These are phyloP conservation scores for Multifurca ochricompacta DNA, from an alignment of 768 basidiomycete genomes.

Conservation along the genomic window DNA sequence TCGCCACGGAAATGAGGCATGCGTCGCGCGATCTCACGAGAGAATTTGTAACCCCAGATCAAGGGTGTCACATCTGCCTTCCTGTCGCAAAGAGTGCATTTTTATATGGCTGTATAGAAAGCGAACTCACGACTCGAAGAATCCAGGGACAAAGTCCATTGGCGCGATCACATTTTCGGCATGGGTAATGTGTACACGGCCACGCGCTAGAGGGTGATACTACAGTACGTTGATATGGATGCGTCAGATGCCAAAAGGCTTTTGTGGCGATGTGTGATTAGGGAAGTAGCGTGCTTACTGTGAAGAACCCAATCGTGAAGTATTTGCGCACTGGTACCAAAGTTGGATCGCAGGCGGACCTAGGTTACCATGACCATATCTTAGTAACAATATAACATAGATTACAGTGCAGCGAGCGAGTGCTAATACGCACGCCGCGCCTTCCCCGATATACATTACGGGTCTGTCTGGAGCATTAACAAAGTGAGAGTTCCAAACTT, in stretches of 20 bases:
- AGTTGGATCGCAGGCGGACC: neutral
- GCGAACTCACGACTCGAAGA: slow-evolving; percentile 20
- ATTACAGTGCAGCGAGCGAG: too few relatives aligned
- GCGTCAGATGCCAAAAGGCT: neutral
- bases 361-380: neutral
- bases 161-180: slow-evolving; percentile 20
- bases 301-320: slow-evolving; percentile 12
- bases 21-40: slow-evolving; percentile 47
- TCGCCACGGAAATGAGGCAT: slow-evolving; percentile 39
- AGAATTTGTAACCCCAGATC: slow-evolving; percentile 47
- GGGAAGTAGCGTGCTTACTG: neutral
- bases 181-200: slow-evolving; percentile 23
- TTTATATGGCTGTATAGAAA: too few relatives aligned
- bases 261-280: neutral
- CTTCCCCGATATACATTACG: slow-evolving; percentile 13
- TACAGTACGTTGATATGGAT: neutral
- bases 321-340: slow-evolving; percentile 20
- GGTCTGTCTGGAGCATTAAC: slow-evolving; percentile 24
- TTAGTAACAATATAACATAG: too few relatives aligned
- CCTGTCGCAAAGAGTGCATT: slow-evolving; percentile 10
- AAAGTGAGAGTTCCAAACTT: slow-evolving; percentile 23
- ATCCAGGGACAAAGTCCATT: slow-evolving; percentile 24
- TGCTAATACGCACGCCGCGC: slow-evolving; percentile 15
- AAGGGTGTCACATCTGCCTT: slow-evolving; percentile 34
- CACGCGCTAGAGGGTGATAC: slow-evolving; percentile 22